Evolutionary conservation across 164 flowering plant genomes (phyloP).

Genomic region (Euptelea pleiosperma): DNA sequence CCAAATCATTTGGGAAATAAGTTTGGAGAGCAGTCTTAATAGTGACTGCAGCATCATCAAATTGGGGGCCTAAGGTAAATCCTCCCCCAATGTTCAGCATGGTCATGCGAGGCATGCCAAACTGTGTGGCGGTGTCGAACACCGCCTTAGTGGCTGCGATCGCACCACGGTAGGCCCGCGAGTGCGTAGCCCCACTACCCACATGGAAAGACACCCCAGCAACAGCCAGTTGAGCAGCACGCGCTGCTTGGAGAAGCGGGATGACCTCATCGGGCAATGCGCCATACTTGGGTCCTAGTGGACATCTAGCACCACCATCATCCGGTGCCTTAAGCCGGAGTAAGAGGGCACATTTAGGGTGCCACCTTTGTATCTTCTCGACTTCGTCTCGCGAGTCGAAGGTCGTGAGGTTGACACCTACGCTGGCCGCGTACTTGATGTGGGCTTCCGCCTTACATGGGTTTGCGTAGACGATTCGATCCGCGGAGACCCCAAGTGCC

Average conservation of each 20-base stretch:
- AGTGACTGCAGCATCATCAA: slow-evolving; percentile 30
- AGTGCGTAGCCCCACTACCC: slow-evolving; percentile 38
- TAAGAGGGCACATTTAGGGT: slow-evolving; percentile 36
- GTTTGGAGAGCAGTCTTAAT: slow-evolving; percentile 28
- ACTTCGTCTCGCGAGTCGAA: slow-evolving; percentile 41
- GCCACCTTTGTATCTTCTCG: slow-evolving; percentile 40
- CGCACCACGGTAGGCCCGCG: slow-evolving; percentile 30
- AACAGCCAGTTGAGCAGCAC: slow-evolving; percentile 27
- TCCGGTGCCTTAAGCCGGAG: slow-evolving; percentile 42
- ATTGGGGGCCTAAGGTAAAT: slow-evolving; percentile 30
- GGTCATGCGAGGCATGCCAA: slow-evolving; percentile 37
- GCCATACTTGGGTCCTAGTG: slow-evolving; percentile 51
- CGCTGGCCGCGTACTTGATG: slow-evolving; percentile 38
- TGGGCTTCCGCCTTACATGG: slow-evolving; percentile 50
- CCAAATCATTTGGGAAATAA: slow-evolving; percentile 27
- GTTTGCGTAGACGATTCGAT: slow-evolving; percentile 46
- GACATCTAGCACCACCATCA: slow-evolving; percentile 34
- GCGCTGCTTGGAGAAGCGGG: slow-evolving; percentile 48
- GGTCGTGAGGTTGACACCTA: slow-evolving; percentile 52
- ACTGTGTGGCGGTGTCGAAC: slow-evolving; percentile 29
- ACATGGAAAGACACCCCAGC: slow-evolving; percentile 52
- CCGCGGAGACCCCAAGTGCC: slow-evolving; percentile 44
- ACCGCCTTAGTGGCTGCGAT: slow-evolving; percentile 35
- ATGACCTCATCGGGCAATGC: slow-evolving; percentile 45
- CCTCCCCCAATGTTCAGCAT: slow-evolving; percentile 57